phyloP scores from a whole-genome alignment of 139 green algal genomes.

The Microglena sp. region DNA sequence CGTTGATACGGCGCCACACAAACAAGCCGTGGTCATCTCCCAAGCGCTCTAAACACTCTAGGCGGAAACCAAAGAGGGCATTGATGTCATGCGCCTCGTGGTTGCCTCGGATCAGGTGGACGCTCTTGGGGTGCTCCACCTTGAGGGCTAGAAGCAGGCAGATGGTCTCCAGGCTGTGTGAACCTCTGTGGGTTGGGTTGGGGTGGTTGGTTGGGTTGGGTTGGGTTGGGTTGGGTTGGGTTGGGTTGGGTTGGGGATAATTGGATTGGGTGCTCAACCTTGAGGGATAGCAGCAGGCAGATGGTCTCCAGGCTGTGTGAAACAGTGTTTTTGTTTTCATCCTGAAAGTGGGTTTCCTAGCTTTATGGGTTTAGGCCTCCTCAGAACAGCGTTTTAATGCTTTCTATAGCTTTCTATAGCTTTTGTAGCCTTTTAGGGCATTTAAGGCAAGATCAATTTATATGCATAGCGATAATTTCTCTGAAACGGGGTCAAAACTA shows the following conservation, averaged over 20 bases:
- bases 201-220: no score
- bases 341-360: no score
- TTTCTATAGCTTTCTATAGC: no score
- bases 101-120: conserved; percentile 98
- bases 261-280: conserved; percentile 96
- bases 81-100: conserved; percentile 96
- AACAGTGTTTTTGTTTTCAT: no score
- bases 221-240: no score
- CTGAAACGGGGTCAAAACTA: no score
- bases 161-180: conserved; percentile 63
- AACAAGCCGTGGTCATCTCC: conserved; percentile 72
- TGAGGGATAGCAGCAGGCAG: conserved; percentile 90
- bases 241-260: no score
- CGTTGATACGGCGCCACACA: conserved; percentile 92
- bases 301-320: conserved; percentile 63
- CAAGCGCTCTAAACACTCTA: conserved; percentile 93
- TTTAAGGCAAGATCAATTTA: no score
- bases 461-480: no score
- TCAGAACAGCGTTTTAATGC: no score
- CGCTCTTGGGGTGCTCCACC: conserved; percentile 81
- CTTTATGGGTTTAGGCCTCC: no score
- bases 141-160: conserved; percentile 93
- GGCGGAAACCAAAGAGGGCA: conserved; percentile 95
- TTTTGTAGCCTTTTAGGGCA: no score
- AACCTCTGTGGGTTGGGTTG: conserved; percentile 32